Evolutionary conservation across 305 asterid genomes (phyloP).

Genomic region (Ilex paraguariensis): DNA sequence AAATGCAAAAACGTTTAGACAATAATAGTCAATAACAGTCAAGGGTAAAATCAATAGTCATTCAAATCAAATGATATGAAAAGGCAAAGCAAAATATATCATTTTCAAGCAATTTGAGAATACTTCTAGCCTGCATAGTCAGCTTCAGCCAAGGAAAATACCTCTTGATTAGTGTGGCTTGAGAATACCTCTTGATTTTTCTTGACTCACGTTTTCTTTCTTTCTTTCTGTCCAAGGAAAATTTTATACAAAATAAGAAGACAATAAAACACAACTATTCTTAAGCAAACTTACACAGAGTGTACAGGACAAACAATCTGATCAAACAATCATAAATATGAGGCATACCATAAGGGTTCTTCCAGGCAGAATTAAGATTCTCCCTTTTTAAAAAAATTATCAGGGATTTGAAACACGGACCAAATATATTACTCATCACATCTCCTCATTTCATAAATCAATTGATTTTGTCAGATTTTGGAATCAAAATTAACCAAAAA

Average conservation of each 20-base stretch:
- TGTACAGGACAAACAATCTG: not conserved
- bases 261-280: not conserved
- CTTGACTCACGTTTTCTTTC: conserved; percentile 86
- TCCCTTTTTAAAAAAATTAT: too few relatives aligned
- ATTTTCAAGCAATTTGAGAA: too few relatives aligned
- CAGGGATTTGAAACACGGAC: conserved; percentile 95
- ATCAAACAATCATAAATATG: not conserved
- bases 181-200: conserved; percentile 83
- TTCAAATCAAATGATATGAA: too few relatives aligned
- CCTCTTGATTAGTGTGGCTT: too few relatives aligned
- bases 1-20: too few relatives aligned
- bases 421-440: conserved; percentile 47
- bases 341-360: too few relatives aligned
- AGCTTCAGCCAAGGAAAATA: too few relatives aligned
- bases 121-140: too few relatives aligned
- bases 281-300: not conserved
- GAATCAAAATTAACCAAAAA: not conserved
- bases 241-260: conserved; percentile 12
- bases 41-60: too few relatives aligned
- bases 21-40: too few relatives aligned
- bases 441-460: conserved; percentile 21
- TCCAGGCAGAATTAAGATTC: too few relatives aligned
- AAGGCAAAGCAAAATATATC: too few relatives aligned
- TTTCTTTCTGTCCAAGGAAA: conserved; percentile 70
- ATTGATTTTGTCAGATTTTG: not conserved